Evolutionary conservation across 2,329 filamentous ascomycete species (phyloP).

Genomic region (Epichloe sibirici): DNA sequence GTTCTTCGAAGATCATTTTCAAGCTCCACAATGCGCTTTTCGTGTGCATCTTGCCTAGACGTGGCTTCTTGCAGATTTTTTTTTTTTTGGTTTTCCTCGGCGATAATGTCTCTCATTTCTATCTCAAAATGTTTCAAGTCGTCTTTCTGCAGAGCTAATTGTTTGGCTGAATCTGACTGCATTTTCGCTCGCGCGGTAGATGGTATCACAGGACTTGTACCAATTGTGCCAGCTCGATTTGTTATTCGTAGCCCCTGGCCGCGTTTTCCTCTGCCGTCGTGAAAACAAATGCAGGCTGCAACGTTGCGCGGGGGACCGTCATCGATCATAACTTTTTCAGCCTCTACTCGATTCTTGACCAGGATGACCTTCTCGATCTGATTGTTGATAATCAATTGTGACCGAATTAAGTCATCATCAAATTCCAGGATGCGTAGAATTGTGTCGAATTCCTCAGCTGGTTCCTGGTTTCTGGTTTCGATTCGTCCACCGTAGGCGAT

Average conservation of each 20-base stretch:
- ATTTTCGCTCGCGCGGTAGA: conserved; percentile 53
- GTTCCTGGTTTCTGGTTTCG: conserved; percentile 45
- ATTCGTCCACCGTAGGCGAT: conserved; percentile 25
- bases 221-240: conserved; percentile 27
- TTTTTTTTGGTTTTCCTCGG: conserved; percentile 33
- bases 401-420: conserved; percentile 64
- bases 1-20: conserved; percentile 44
- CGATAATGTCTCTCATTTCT: conserved; percentile 41
- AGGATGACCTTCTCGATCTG: conserved; percentile 76
- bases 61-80: conserved; percentile 36
- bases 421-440: conserved; percentile 72
- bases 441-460: conserved; percentile 60
- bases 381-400: conserved; percentile 73
- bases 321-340: conserved; percentile 55
- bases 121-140: conserved; percentile 39
- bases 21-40: conserved; percentile 24
- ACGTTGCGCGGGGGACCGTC: conserved; percentile 54
- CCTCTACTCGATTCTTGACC: conserved; percentile 55
- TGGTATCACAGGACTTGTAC: conserved; percentile 31
- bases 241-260: conserved; percentile 49
- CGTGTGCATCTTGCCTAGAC: conserved; percentile 33
- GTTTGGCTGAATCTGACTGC: conserved; percentile 61
- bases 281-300: conserved; percentile 56
- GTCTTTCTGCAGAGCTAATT: conserved; percentile 43
- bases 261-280: conserved; percentile 41